Conservation (phyloP, 1,284 basidiomycete genomes). For the Thelephora terrestris region DNA sequence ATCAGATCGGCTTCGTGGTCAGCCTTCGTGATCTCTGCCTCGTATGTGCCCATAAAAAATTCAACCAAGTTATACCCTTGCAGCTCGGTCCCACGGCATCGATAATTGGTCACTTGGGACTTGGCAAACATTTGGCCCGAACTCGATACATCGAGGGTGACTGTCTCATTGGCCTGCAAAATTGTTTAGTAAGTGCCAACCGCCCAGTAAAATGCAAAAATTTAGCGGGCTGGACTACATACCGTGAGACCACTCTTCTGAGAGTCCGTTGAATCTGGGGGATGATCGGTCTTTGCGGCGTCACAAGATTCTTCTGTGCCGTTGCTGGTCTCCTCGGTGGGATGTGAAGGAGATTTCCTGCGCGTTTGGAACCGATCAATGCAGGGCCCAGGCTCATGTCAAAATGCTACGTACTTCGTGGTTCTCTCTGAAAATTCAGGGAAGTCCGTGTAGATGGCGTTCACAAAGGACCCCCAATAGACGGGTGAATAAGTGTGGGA, state of each 20-base stretch:
- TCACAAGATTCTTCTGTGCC: too few relatives aligned
- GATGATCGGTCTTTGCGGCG: too few relatives aligned
- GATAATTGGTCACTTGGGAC: constrained; percentile 13
- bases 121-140: constrained; percentile 1
- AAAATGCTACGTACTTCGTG: neutral
- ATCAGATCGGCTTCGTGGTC: neutral
- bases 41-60: constrained; percentile 16
- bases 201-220: too few relatives aligned
- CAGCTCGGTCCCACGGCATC: constrained; percentile 11
- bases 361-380: too few relatives aligned
- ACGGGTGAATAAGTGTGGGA: constrained; percentile 24
- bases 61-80: constrained; percentile 5
- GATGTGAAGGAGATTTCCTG: too few relatives aligned
- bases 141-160: neutral
- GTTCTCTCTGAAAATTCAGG: constrained; percentile 6
- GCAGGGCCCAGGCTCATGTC: too few relatives aligned
- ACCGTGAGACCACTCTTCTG: too few relatives aligned
- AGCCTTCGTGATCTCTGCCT: constrained; percentile 5
- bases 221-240: too few relatives aligned
- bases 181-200: too few relatives aligned
- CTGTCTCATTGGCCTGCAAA: too few relatives aligned
- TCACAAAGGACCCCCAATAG: constrained; percentile 21
- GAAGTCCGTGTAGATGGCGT: constrained; percentile 11
- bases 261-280: too few relatives aligned
- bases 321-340: too few relatives aligned